These are phyloP conservation scores for Chaetoscypha palmicola DNA, from an alignment of 2,329 filamentous ascomycete species.

Conservation along the genomic window DNA sequence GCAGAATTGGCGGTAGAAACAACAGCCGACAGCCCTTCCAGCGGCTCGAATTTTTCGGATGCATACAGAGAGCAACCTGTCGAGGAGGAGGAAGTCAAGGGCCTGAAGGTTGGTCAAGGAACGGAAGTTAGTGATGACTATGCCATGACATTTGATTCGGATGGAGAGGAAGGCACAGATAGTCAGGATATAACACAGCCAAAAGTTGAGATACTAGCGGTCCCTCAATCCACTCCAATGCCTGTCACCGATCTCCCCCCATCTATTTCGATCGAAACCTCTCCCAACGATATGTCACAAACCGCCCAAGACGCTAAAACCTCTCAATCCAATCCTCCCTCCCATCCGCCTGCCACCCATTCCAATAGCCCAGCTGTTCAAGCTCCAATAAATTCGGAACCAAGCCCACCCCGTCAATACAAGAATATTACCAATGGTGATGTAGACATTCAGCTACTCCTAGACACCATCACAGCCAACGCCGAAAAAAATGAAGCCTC, in stretches of 20 bases:
- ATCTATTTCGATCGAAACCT: conserved; percentile 14
- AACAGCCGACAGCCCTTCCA: conserved; percentile 6
- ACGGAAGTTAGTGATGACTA: conserved; percentile 31
- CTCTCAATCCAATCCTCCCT: conserved; percentile 20
- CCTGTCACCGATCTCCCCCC: conserved; percentile 18
- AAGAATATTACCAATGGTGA: conserved; percentile 27
- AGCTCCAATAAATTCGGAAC: conserved; percentile 14
- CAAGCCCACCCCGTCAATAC: conserved; percentile 20
- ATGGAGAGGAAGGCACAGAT: conserved; percentile 28
- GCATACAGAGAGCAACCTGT: conserved; percentile 29
- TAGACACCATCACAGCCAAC: conserved; percentile 34
- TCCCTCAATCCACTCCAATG: conserved; percentile 21
- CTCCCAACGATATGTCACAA: conserved; percentile 14
- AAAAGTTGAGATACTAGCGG: conserved; percentile 25
- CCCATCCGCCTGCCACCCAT: conserved; percentile 11
- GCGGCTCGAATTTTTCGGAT: conserved; percentile 30
- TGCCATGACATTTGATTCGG: conserved; percentile 33
- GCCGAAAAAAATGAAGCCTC: conserved; percentile 29
- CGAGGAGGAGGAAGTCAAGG: conserved; percentile 14
- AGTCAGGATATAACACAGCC: conserved; percentile 29
- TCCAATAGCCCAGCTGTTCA: conserved; percentile 18
- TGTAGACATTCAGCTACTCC: conserved; percentile 33
- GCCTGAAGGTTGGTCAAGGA: conserved; percentile 14
- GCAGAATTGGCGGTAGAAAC: background rate
- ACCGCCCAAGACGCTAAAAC: conserved; percentile 12